A percentile compares a stretch with the other conserved stretches of the same genome.
phyloP scores from a whole-genome alignment of 129 eudicot species.

The Solidago caesia region DNA sequence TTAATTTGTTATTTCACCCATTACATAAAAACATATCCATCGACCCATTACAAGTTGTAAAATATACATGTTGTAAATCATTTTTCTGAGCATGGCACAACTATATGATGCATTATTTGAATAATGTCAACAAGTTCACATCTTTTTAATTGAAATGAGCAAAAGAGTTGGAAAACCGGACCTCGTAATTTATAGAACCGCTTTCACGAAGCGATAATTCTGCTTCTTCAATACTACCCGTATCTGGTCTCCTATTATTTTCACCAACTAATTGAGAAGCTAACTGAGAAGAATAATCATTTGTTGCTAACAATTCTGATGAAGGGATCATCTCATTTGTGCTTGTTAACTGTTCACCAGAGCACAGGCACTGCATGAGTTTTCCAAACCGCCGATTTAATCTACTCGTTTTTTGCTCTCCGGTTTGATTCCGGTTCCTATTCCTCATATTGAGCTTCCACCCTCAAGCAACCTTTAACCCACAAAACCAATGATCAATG shows the following conservation, averaged over 20 bases:
- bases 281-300: conserved; percentile 56
- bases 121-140: conserved; percentile 14
- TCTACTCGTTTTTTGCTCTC: conserved; percentile 27
- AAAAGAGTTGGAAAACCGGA: conserved; percentile 22
- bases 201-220: conserved; percentile 88
- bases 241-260: conserved; percentile 52
- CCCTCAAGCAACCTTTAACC: conserved; percentile 36
- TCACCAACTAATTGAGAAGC: conserved; percentile 59
- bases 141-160: neutral
- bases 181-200: conserved; percentile 87
- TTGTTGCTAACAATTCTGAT: conserved; percentile 58
- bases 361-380: conserved; percentile 59
- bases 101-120: neutral
- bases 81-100: neutral
- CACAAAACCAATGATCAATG: conserved; percentile 25
- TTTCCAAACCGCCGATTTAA: conserved; percentile 35
- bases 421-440: conserved; percentile 30
- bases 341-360: conserved; percentile 53
- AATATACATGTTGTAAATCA: too few species aligned
- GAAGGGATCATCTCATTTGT: conserved; percentile 59
- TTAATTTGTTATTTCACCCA: too few species aligned
- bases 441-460: conserved; percentile 46
- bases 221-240: conserved; percentile 89
- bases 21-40: too few species aligned
- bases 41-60: too few species aligned